A percentile compares a stretch with the other conserved stretches of the same genome.
Conservation (phyloP, 768 basidiomycete species). For the Russula compacta region DNA sequence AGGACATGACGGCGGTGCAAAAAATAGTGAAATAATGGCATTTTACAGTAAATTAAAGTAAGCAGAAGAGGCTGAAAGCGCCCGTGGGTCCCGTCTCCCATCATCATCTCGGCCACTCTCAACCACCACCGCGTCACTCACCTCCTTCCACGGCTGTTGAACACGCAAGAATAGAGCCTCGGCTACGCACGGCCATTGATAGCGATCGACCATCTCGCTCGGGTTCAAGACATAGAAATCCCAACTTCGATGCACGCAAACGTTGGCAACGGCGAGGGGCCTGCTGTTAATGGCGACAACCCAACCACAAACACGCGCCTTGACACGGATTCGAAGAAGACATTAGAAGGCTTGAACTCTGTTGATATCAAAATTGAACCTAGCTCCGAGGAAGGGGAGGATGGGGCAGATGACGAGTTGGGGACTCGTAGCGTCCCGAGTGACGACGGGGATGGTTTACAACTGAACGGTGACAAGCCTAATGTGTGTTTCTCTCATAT, state of each 20-base stretch:
- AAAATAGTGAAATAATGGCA: too few relatives aligned
- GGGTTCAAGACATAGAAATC: not conserved
- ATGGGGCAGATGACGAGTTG: not conserved
- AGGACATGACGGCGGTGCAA: not conserved
- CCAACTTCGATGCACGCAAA: not conserved
- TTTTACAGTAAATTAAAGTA: too few relatives aligned
- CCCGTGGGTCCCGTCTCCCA: not conserved
- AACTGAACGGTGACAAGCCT: not conserved
- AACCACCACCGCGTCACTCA: constrained; percentile 6
- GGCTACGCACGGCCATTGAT: not conserved
- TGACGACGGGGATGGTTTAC: not conserved
- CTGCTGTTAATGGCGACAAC: not conserved
- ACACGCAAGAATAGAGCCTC: not conserved
- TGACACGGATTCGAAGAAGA: not conserved
- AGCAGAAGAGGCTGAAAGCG: not conserved
- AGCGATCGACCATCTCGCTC: not conserved
- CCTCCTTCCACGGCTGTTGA: not conserved
- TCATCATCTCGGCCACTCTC: not conserved
- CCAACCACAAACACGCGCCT: not conserved
- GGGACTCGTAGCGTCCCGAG: not conserved
- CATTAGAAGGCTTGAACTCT: not conserved
- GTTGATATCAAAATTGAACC: not conserved
- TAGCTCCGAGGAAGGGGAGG: not conserved
- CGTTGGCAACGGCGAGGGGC: not conserved
- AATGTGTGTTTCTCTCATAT: not conserved